Percentiles rank a stretch among this genome's conserved stretches.
Conservation (phyloP, 306 rosid genomes). For the Trichosanthes cucumerina region DNA sequence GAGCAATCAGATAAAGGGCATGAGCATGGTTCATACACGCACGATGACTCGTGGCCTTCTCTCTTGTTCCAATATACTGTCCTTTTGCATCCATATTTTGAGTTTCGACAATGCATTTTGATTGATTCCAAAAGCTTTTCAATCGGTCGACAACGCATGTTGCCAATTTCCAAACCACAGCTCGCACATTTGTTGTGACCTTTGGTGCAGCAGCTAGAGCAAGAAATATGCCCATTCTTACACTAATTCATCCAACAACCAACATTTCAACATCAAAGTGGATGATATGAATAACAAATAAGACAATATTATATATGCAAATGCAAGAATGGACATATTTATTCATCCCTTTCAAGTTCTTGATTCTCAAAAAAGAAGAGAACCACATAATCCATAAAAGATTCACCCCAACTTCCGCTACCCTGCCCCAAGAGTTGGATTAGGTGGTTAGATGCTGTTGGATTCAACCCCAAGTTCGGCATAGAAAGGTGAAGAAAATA, state of each 20-base stretch:
- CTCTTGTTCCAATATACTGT: conserved; percentile 21
- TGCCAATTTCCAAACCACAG: conserved; percentile 55
- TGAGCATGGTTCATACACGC: conserved; percentile 39
- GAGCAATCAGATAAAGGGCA: conserved; percentile 45
- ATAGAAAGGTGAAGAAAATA: not conserved
- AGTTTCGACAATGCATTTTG: conserved; percentile 37
- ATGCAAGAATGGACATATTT: not conserved
- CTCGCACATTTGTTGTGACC: conserved; percentile 45
- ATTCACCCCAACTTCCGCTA: not conserved
- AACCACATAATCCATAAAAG: not conserved
- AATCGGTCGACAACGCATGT: conserved; percentile 59
- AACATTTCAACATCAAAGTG: not conserved
- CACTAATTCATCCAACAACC: conserved; percentile 36
- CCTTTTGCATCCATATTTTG: conserved; percentile 47
- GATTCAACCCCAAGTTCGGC: not conserved
- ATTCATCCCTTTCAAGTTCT: not conserved
- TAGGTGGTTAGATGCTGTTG: not conserved
- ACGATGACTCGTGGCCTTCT: conserved; percentile 45
- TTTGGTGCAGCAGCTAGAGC: conserved; percentile 44
- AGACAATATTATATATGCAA: not conserved
- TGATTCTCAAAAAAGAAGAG: not conserved
- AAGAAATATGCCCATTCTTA: conserved; percentile 80
- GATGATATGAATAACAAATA: not conserved
- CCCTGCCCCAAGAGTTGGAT: not conserved
- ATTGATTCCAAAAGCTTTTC: conserved; percentile 62